phyloP scores from a whole-genome alignment of 2,329 filamentous ascomycete genomes.

The Aspergillus latus region DNA sequence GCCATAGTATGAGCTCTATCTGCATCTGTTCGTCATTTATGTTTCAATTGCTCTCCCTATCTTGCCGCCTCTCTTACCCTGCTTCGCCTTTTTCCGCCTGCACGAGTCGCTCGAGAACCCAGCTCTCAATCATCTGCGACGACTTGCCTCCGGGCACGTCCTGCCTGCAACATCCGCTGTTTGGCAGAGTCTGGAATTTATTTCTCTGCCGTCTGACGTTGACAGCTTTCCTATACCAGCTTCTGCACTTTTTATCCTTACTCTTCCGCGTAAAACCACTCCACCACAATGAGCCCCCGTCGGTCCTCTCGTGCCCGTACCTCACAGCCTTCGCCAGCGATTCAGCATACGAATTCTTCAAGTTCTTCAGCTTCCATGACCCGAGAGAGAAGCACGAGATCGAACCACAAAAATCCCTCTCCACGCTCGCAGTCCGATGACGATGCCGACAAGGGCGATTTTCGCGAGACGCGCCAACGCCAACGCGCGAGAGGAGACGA shows the following conservation, averaged over 20 bases:
- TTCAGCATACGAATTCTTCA: slow-evolving; percentile 74
- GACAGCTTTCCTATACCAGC: slow-evolving; percentile 8
- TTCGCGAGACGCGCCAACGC: slow-evolving; percentile 71
- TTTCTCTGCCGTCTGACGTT: slow-evolving; percentile 5
- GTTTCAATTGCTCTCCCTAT: slow-evolving; percentile 27
- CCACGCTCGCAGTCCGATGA: slow-evolving; percentile 57
- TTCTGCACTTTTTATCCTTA: slow-evolving; percentile 13
- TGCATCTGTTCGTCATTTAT: slow-evolving; percentile 17
- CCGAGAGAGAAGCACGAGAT: slow-evolving; percentile 73
- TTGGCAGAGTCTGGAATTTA: slow-evolving; percentile 12
- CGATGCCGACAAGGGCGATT: slow-evolving; percentile 61
- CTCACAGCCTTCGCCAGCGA: slow-evolving; percentile 66
- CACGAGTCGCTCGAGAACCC: slow-evolving; percentile 20
- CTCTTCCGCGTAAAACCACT: slow-evolving; percentile 13
- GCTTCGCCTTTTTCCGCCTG: slow-evolving; percentile 20
- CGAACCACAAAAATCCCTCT: slow-evolving; percentile 70
- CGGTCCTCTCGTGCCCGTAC: slow-evolving; percentile 88
- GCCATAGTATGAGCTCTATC: slow-evolving; percentile 33
- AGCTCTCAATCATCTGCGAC: slow-evolving; percentile 28
- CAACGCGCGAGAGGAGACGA: slow-evolving; percentile 71
- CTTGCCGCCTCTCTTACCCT: slow-evolving; percentile 13
- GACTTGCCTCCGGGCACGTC: slow-evolving; percentile 24
- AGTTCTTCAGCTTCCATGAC: slow-evolving; percentile 70
- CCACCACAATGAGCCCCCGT: slow-evolving; percentile 64
- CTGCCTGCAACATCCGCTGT: slow-evolving; percentile 9